Evolutionary conservation across 257 asterid species (phyloP).

Genomic region (Echites panduratus): DNA sequence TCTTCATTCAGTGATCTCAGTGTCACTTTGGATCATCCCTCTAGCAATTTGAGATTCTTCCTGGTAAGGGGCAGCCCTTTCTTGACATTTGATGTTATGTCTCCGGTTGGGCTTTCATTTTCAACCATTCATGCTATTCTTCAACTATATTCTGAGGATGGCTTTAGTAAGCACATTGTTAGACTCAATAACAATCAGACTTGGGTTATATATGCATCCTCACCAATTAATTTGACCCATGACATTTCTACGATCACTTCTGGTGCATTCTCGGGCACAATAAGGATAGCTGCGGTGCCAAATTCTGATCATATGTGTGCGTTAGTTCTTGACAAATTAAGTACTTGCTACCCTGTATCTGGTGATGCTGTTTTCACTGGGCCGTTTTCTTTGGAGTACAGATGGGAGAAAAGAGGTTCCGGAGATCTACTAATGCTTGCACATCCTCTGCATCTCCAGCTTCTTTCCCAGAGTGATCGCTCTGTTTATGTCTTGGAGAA

Average conservation of each 20-base stretch:
- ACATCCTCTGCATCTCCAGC: slow-evolving; percentile 77
- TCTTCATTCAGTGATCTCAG: slow-evolving; percentile 70
- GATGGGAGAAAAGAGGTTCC: slow-evolving; percentile 81
- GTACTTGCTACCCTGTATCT: slow-evolving; percentile 65
- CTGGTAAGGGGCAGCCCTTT: slow-evolving; percentile 89
- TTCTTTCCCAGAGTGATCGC: slow-evolving; percentile 40
- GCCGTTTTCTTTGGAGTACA: slow-evolving; percentile 74
- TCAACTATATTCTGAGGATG: slow-evolving; percentile 37
- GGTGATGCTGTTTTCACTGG: slow-evolving; percentile 56
- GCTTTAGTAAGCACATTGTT: slow-evolving; percentile 52
- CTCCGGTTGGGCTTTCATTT: slow-evolving; percentile 39
- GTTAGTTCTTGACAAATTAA: slow-evolving; percentile 54
- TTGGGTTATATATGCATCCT: slow-evolving; percentile 77
- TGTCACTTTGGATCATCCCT: slow-evolving; percentile 73
- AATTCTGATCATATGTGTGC: slow-evolving; percentile 34
- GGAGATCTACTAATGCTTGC: slow-evolving; percentile 95
- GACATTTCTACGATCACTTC: slow-evolving; percentile 46
- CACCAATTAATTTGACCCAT: slow-evolving; percentile 48
- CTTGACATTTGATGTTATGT: slow-evolving; percentile 51
- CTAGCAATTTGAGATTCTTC: slow-evolving; percentile 54
- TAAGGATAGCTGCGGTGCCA: slow-evolving; percentile 74
- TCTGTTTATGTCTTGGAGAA: slow-evolving; percentile 50
- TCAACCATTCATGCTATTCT: slow-evolving; percentile 81
- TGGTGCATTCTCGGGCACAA: slow-evolving; percentile 50
- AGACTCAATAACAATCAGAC: slow-evolving; percentile 76